Conservation (phyloP, 2,329 filamentous ascomycete species). For the Phoma sp. region DNA sequence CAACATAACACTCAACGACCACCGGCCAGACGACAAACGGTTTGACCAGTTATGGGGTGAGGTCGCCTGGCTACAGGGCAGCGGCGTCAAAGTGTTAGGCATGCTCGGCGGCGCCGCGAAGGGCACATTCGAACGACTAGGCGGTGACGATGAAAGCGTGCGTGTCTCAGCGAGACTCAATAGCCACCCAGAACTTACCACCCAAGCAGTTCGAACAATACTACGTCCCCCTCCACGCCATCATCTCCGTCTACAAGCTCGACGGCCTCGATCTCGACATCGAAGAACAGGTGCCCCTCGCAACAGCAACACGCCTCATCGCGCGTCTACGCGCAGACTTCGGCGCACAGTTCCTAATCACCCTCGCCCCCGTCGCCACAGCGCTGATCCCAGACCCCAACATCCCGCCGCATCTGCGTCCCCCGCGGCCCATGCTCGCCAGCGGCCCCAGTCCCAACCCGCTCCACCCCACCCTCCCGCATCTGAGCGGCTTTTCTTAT, state of each 20-base stretch:
- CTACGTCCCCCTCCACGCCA: conserved; percentile 70
- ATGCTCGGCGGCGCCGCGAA: conserved; percentile 87
- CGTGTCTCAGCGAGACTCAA: not conserved
- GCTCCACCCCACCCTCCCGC: conserved; percentile 51
- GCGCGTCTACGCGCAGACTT: conserved; percentile 65
- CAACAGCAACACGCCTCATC: conserved; percentile 63
- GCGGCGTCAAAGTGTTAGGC: conserved; percentile 78
- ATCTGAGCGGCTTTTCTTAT: conserved; percentile 85
- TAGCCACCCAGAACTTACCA: not conserved
- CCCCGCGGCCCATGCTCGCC: conserved; percentile 38
- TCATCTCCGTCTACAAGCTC: conserved; percentile 63
- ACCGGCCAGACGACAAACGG: conserved; percentile 68
- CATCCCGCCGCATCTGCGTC: conserved; percentile 37
- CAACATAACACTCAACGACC: conserved; percentile 80
- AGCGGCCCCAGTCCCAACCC: conserved; percentile 41
- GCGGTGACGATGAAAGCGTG: conserved; percentile 43
- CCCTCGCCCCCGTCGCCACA: conserved; percentile 80
- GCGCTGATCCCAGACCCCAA: conserved; percentile 63
- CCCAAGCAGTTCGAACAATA: conserved; percentile 69
- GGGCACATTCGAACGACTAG: conserved; percentile 68
- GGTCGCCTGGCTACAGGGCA: conserved; percentile 70
- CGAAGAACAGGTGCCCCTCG: conserved; percentile 75
- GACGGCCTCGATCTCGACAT: conserved; percentile 50
- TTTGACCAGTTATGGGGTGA: conserved; percentile 81
- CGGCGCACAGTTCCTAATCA: conserved; percentile 73